Conservation (phyloP, 495 filamentous ascomycete species). For the Hypoxylon lienhwacheense region DNA sequence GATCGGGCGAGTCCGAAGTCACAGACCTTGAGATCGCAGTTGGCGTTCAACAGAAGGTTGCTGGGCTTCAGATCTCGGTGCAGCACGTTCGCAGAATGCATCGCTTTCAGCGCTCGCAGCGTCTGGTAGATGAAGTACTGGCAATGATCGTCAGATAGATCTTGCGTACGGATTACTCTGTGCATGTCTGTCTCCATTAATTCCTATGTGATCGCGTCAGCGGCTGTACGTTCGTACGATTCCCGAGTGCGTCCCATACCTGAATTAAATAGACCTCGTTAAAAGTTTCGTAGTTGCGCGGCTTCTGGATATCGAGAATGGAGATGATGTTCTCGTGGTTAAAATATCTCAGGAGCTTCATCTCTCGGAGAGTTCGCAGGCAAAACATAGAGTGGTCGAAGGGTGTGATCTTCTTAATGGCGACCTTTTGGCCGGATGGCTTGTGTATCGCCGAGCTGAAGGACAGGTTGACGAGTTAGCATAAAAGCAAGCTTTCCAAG, state of each 20-base stretch:
- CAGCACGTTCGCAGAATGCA: slow-evolving; percentile 98
- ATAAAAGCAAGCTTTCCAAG: background rate
- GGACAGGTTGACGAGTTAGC: slow-evolving; percentile 29
- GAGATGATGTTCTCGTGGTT: slow-evolving; percentile 99
- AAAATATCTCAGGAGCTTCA: slow-evolving; percentile 99
- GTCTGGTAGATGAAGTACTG: slow-evolving; percentile 99
- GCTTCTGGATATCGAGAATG: slow-evolving; percentile 98
- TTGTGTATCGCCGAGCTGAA: slow-evolving; percentile 94
- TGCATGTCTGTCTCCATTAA: slow-evolving; percentile 99
- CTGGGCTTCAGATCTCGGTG: slow-evolving; percentile 98
- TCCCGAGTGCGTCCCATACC: slow-evolving; percentile 52
- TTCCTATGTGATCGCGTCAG: slow-evolving; percentile 60
- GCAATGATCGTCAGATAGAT: slow-evolving; percentile 97
- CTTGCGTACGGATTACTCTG: slow-evolving; percentile 97
- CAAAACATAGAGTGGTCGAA: slow-evolving; percentile 99
- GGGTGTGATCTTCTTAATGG: slow-evolving; percentile 99
- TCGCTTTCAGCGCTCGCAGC: slow-evolving; percentile 94
- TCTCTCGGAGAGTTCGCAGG: slow-evolving; percentile 92
- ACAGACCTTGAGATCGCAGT: slow-evolving; percentile 98
- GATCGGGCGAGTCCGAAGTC: slow-evolving; percentile 96
- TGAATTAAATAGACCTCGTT: slow-evolving; percentile 99
- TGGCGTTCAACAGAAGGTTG: slow-evolving; percentile 94
- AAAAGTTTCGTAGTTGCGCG: slow-evolving; percentile 91
- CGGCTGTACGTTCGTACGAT: background rate
- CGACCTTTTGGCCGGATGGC: slow-evolving; percentile 97